Evolutionary conservation across 805 yeast species (phyloP), one percentile per base, ranked within the genome.

Genomic region (Pichia kluyveri): DNA sequence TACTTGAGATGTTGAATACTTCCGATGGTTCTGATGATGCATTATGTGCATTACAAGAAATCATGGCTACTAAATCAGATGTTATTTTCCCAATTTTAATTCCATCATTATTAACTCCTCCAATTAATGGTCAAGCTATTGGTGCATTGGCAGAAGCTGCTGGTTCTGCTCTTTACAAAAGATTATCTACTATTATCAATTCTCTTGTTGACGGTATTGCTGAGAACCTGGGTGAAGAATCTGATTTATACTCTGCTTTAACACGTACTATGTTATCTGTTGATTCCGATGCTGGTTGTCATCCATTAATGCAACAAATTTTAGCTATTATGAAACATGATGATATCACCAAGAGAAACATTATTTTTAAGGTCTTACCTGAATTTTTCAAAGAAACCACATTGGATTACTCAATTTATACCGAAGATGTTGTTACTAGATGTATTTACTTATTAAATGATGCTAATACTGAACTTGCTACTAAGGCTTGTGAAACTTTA

Each of bases 1-100:
- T 93, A 63, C 73, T 93, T 61, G 73, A 73, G 48, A 73, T 82
- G 76, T 71, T 91, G 56, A 82, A 83, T 2, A 49, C 51, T 41
- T 47, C 53, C 26, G 63, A 56, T 30, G 70, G 69, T 40, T 79
- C 90, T 0, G 86, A 80, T 43, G 75, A 77, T 59, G 96, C 99
- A 0, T 75, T 93, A 54, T 73, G 82, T 46, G 99, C 98, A 8
- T 74, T 93, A 54, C 82, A 84, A 67, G 97, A 90, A 60, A 84
- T 93, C 57, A 86, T 91, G 95, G 78, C 93, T 11, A 82, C 89
- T 3, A 87, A 86, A 59, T 76, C 97, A 8, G 95, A 87, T 50
- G 83, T 86, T 4, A 86, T 95, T 48, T 89, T 95, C 89, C 97
- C 98, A 43, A 84, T 87, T 43, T 76, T 93, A 61, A 75, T 91